Evolutionary conservation across 2,329 filamentous ascomycete genomes (phyloP).

Genomic region (Aspergillus clavatus): DNA sequence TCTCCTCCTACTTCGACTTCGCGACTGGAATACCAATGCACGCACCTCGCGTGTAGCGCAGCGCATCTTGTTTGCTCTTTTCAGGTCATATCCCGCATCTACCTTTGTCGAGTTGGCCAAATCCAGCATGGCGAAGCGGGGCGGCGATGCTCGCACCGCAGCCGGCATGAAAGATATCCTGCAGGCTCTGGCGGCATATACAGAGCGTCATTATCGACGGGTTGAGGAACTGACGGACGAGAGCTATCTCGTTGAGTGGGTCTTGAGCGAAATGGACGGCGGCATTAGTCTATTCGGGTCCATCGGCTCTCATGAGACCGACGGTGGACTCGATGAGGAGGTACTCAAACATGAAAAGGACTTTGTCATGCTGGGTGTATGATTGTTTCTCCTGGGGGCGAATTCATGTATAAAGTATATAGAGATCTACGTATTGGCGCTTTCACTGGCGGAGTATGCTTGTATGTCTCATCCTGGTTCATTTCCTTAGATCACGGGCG

Average conservation of each 20-base stretch:
- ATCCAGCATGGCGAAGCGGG: slow-evolving; percentile 25
- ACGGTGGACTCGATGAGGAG: slow-evolving; percentile 17
- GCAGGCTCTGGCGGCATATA: slow-evolving; percentile 83
- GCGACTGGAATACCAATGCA: slow-evolving; percentile 98
- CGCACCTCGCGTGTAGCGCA: slow-evolving; percentile 81
- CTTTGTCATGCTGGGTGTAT: slow-evolving; percentile 37
- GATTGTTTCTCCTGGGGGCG: slow-evolving; percentile 2
- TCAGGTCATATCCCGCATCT: slow-evolving; percentile 74
- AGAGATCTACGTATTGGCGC: slow-evolving; percentile 11
- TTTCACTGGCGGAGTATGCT: slow-evolving; percentile 17
- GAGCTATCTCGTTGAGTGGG: slow-evolving; percentile 91
- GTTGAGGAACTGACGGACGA: slow-evolving; percentile 89
- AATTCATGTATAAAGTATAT: slow-evolving; percentile 5
- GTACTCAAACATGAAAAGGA: slow-evolving; percentile 33
- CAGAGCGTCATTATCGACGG: slow-evolving; percentile 84
- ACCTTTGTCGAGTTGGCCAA: slow-evolving; percentile 66
- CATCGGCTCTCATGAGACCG: slow-evolving; percentile 19
- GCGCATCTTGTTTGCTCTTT: slow-evolving; percentile 71
- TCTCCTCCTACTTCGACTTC: slow-evolving; percentile 69
- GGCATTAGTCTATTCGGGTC: slow-evolving; percentile 43
- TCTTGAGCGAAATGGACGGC: slow-evolving; percentile 85
- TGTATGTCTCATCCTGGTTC: slow-evolving; percentile 12
- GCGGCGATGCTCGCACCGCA: slow-evolving; percentile 37
- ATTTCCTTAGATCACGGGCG: background rate
- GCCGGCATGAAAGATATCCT: slow-evolving; percentile 75